Conservation (phyloP, 257 asterid species). For the Nicotiana noctiflora region DNA sequence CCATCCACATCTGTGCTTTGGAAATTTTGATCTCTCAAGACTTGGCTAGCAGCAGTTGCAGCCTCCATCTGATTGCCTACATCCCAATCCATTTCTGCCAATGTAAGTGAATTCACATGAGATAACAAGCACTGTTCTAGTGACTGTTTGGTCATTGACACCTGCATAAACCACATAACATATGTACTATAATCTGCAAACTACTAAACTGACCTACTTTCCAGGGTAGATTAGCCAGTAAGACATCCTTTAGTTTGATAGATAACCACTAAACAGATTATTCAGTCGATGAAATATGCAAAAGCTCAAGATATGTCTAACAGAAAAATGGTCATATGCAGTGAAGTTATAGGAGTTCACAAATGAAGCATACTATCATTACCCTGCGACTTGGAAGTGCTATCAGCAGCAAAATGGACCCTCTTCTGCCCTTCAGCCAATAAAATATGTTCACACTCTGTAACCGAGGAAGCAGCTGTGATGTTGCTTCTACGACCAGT, state of each 20-base stretch:
- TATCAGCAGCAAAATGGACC: conserved; percentile 59
- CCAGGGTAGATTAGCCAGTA: not conserved
- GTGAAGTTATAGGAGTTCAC: not conserved
- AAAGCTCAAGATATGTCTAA: not conserved
- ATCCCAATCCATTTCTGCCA: conserved; percentile 74
- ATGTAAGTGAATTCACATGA: conserved; percentile 75
- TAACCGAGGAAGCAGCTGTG: conserved; percentile 35
- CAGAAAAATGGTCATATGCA: not conserved
- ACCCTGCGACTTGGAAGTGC: conserved; percentile 47
- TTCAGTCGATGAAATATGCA: not conserved
- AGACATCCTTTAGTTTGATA: not conserved
- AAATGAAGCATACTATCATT: conserved; percentile 19
- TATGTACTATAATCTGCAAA: conserved; percentile 28
- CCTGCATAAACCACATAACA: conserved; percentile 43
- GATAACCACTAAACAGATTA: not conserved
- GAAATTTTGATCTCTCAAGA: conserved; percentile 38
- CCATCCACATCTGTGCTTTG: conserved; percentile 46
- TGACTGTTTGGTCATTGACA: conserved; percentile 47
- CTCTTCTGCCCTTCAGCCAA: conserved; percentile 56
- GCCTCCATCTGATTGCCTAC: conserved; percentile 46
- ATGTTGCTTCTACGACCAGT: conserved; percentile 25
- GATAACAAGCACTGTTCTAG: conserved; percentile 51
- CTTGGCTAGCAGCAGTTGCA: conserved; percentile 41
- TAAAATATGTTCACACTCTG: conserved; percentile 25
- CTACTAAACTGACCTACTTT: conserved; percentile 17